A percentile compares a stretch with the other conserved stretches of the same genome.
These are phyloP conservation scores for Mortierella sp. DNA, from an alignment of 371 early-diverging fungal genomes.

Conservation along the genomic window DNA sequence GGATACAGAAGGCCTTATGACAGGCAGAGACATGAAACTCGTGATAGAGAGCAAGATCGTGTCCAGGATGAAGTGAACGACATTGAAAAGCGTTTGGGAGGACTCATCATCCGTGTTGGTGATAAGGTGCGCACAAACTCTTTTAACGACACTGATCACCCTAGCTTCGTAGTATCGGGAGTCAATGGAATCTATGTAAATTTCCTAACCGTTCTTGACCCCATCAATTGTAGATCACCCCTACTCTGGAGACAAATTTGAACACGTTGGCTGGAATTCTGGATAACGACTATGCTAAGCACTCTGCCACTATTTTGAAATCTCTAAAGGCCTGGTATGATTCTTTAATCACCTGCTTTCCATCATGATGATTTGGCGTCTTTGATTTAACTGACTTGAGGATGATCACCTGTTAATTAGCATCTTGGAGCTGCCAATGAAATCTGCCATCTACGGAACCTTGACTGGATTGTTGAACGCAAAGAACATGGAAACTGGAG, in stretches of 20 bases:
- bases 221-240: slow-evolving; percentile 58
- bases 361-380: neutral
- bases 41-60: slow-evolving; percentile 49
- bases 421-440: slow-evolving; percentile 82
- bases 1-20: slow-evolving; percentile 46
- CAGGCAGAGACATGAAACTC: slow-evolving; percentile 35
- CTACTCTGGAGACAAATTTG: slow-evolving; percentile 72
- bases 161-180: no score
- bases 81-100: slow-evolving; percentile 76
- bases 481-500: slow-evolving; percentile 65
- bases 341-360: neutral
- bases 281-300: slow-evolving; percentile 75
- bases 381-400: neutral
- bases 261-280: slow-evolving; percentile 78
- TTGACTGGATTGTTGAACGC: slow-evolving; percentile 83
- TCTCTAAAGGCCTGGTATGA: slow-evolving; percentile 74
- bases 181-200: no score
- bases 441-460: slow-evolving; percentile 83
- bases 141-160: no score
- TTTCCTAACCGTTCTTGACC: neutral
- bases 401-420: slow-evolving; percentile 49
- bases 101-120: slow-evolving; percentile 83
- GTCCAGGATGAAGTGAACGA: slow-evolving; percentile 70
- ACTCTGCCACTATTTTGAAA: slow-evolving; percentile 71
- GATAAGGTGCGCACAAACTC: slow-evolving; percentile 66